These are phyloP conservation scores for Tilletia indica DNA, from an alignment of 1,284 basidiomycete species.

Conservation along the genomic window DNA sequence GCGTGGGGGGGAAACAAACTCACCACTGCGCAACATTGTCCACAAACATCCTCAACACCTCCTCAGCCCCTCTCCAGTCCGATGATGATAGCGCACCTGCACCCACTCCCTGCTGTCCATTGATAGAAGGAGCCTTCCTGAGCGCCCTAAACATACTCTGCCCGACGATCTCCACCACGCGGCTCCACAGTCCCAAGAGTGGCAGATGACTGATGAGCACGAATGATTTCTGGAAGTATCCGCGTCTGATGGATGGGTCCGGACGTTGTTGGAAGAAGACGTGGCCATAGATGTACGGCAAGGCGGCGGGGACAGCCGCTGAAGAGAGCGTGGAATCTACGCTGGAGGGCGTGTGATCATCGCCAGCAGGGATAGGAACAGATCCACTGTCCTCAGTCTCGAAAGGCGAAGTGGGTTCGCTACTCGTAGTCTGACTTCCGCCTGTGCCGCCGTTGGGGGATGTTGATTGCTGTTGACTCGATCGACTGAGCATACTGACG, in stretches of 20 bases:
- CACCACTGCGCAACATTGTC: constrained; percentile 4
- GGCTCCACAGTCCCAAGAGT: constrained; percentile 68
- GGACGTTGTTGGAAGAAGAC: constrained; percentile 52
- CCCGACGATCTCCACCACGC: constrained; percentile 60
- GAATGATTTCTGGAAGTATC: constrained; percentile 67
- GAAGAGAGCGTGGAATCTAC: too few relatives aligned
- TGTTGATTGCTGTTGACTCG: background rate
- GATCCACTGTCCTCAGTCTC: too few relatives aligned
- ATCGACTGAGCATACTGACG: background rate
- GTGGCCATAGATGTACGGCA: constrained; percentile 39
- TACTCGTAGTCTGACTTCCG: too few relatives aligned
- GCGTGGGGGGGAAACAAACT: too few relatives aligned
- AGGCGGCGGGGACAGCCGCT: too few relatives aligned
- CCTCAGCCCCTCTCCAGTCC: background rate
- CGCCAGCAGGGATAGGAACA: too few relatives aligned
- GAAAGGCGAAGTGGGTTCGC: too few relatives aligned
- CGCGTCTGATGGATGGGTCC: constrained; percentile 45
- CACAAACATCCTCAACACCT: background rate
- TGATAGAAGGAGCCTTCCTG: too few relatives aligned
- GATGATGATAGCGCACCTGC: background rate
- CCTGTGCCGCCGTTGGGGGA: background rate
- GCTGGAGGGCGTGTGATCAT: too few relatives aligned
- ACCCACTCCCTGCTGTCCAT: background rate
- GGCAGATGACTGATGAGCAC: constrained; percentile 80
- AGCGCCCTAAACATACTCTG: background rate